Conservation (phyloP, 345 rosid species). For the Bretschneidera sinensis region DNA sequence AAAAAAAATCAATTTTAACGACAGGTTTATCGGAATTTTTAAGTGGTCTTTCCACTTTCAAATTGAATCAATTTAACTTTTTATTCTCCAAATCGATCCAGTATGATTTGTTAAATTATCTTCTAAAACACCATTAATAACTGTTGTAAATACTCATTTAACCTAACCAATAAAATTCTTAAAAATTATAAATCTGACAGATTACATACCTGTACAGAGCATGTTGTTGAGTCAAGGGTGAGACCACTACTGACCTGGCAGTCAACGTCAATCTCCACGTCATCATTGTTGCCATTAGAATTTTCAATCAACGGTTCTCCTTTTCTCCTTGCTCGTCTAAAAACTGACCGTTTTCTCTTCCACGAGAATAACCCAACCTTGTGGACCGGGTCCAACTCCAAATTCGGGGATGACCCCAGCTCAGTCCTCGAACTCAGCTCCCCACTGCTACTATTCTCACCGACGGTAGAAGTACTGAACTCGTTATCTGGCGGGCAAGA, state of each 20-base stretch:
- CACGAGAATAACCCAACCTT: conserved; percentile 30
- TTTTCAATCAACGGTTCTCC: conserved; percentile 25
- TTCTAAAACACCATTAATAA: too few species aligned
- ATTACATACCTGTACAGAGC: background rate
- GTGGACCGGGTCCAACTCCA: conserved; percentile 21
- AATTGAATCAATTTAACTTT: too few species aligned
- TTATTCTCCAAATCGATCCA: background rate
- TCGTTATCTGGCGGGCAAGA: conserved; percentile 16
- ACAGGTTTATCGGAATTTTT: too few species aligned
- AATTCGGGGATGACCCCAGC: conserved; percentile 11
- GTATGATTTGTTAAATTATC: too few species aligned
- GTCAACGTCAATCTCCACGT: too few species aligned
- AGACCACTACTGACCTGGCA: too few species aligned
- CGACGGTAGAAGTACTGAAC: conserved; percentile 15
- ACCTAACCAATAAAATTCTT: background rate
- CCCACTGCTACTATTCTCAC: too few species aligned
- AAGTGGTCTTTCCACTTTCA: too few species aligned
- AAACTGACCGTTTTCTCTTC: conserved; percentile 34
- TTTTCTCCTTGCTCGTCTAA: conserved; percentile 20
- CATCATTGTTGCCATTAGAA: too few species aligned
- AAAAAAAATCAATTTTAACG: conserved; percentile 7
- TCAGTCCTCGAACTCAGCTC: conserved; percentile 11
- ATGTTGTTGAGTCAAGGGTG: too few species aligned
- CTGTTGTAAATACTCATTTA: too few species aligned
- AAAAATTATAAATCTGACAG: background rate